These are phyloP conservation scores for Penicillium sp. DNA, from an alignment of 2,329 filamentous ascomycete species.

Conservation along the genomic window DNA sequence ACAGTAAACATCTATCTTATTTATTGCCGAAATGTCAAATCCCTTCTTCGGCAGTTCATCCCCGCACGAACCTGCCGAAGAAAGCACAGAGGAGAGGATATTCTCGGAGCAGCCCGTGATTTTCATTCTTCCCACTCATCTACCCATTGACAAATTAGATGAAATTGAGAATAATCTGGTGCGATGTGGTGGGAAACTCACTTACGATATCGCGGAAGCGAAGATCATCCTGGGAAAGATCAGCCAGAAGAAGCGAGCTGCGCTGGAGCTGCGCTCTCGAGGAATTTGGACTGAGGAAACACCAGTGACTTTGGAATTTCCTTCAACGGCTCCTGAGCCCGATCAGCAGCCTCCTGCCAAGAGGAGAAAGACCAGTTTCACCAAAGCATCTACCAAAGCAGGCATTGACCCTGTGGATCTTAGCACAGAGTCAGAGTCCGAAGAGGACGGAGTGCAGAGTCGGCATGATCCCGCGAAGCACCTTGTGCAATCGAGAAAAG, in stretches of 20 bases:
- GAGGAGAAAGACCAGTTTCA: constrained; percentile 21
- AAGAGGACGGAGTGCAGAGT: constrained; percentile 24
- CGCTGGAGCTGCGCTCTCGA: constrained; percentile 73
- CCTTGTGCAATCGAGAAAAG: constrained; percentile 6
- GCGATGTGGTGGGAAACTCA: constrained; percentile 58
- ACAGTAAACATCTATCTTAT: background rate
- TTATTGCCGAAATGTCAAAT: background rate
- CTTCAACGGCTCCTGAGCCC: background rate
- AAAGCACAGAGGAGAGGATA: constrained; percentile 10
- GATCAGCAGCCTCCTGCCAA: constrained; percentile 28
- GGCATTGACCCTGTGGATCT: constrained; percentile 30
- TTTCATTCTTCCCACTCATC: constrained; percentile 71
- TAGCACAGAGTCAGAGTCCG: constrained; percentile 34
- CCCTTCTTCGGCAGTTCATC: background rate
- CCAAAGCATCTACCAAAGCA: background rate
- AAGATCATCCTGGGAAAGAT: constrained; percentile 74
- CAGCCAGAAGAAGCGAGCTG: constrained; percentile 67
- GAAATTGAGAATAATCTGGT: constrained; percentile 66
- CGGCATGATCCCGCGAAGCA: constrained; percentile 14
- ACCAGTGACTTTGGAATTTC: background rate
- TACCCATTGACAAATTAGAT: constrained; percentile 64
- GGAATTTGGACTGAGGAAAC: constrained; percentile 57
- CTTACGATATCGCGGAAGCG: constrained; percentile 72
- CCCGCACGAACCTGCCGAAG: constrained; percentile 1
- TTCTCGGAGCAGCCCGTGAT: constrained; percentile 60